Base-by-base conservation (phyloP, 2,329 filamentous ascomycete species). In the Fusarium nurragi region DNA sequence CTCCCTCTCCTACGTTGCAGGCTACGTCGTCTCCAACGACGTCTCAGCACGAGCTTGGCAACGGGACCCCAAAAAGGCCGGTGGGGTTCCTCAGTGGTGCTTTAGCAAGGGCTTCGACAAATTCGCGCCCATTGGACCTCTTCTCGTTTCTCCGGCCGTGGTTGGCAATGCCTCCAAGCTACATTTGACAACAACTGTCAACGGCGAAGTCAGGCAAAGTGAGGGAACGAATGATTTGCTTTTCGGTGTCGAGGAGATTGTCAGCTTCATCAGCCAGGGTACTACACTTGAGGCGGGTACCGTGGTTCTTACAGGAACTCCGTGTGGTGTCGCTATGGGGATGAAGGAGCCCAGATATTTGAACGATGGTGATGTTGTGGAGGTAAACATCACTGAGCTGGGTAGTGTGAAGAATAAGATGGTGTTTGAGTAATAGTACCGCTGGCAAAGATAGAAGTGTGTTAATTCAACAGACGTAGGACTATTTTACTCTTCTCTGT, bases 21-120 rank as follows among this genome's bases (percentile, higher is more conserved):
- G 84, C 0, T 78, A 76, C 44, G 54, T 73, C 9, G 68, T 64
- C 34, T 78, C 83, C 39, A 87, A 87, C 64, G 85, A 87, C 46
- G 75, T 86, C n/a, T 85, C 84, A 0, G 83, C 83, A 0, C 74
- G 85, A 12, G 81, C 82, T 39, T 77, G 79, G 64, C 85, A 87
- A 69, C 72, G 83, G 23, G 84, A 87, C 45, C 83, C 85, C 4
- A 73, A 69, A 9, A 75, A 75, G 32, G 77, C 75, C 3, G 77
- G 77, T 7, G 70, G 72, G 3, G 74, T 77, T 6, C 76, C 76
- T 0, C 85, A 88, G 55, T 87, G 84, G 74, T 86, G 82, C 62
- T 82, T 87, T 55, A 84, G 83, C 48, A 86, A 86, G 71, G 83
- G 80, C 0, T 78, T 81, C 7, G 83, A 87, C 71, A 84, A 81